These are phyloP conservation scores for Adansonia madagascariensis DNA, from an alignment of 441 rosid species.

Conservation along the genomic window DNA sequence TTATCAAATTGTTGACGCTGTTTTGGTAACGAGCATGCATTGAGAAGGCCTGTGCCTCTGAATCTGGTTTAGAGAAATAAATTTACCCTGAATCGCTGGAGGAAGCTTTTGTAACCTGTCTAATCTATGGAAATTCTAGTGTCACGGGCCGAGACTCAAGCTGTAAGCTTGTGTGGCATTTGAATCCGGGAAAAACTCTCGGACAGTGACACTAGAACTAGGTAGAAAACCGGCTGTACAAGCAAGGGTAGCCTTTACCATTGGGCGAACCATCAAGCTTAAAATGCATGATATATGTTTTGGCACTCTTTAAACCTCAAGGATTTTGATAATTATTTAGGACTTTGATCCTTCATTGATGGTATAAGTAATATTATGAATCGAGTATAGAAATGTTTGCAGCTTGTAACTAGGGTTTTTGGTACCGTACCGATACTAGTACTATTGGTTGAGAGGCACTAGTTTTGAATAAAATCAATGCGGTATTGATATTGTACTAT, in stretches of 20 bases:
- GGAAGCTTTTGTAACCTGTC: constrained; percentile 8
- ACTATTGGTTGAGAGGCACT: no score
- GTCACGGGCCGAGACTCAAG: no score
- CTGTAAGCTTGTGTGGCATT: no score
- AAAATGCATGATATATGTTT: background rate
- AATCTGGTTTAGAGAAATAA: background rate
- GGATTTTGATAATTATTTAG: constrained; percentile 14
- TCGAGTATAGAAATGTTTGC: background rate
- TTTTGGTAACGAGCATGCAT: background rate
- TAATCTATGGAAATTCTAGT: background rate
- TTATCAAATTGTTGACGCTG: background rate
- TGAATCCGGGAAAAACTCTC: no score
- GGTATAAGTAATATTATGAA: background rate
- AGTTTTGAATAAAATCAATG: background rate
- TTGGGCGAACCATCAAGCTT: background rate
- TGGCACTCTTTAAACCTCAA: background rate
- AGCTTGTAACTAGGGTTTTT: background rate
- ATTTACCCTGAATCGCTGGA: background rate
- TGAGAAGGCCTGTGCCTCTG: background rate
- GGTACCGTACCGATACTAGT: background rate
- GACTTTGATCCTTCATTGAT: background rate
- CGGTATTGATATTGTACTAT: background rate
- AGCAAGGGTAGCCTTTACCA: background rate
- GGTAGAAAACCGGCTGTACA: background rate
- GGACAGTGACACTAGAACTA: background rate